Percentiles rank a stretch among this genome's conserved stretches.
These are phyloP conservation scores for Pseudomonodictys pantanalensis DNA, from an alignment of 495 filamentous ascomycete species.

Conservation along the genomic window DNA sequence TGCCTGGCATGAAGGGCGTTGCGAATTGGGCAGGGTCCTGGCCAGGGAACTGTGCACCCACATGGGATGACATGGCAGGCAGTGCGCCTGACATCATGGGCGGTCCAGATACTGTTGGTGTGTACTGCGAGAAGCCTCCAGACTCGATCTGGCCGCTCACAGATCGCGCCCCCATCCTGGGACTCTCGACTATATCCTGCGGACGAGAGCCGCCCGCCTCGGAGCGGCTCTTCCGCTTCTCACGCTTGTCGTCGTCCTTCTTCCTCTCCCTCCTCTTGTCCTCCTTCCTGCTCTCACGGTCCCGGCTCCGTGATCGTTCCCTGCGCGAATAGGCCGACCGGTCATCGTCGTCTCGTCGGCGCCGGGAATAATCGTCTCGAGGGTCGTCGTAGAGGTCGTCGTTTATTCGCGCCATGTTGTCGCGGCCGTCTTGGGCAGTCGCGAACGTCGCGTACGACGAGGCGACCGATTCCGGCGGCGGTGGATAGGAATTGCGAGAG, in stretches of 20 bases:
- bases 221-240: slow-evolving; percentile 15
- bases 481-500: slow-evolving; percentile 44
- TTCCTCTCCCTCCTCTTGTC: slow-evolving; percentile 17
- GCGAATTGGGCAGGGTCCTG: slow-evolving; percentile 50
- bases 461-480: slow-evolving; percentile 49
- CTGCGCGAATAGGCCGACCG: slow-evolving; percentile 11
- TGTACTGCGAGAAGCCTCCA: slow-evolving; percentile 48
- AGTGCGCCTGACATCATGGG: slow-evolving; percentile 31
- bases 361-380: slow-evolving; percentile 9
- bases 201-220: slow-evolving; percentile 15
- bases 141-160: slow-evolving; percentile 41
- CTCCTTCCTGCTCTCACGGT: slow-evolving; percentile 27
- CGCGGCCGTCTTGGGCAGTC: slow-evolving; percentile 47
- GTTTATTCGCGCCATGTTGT: not conserved
- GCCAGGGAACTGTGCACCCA: slow-evolving; percentile 58
- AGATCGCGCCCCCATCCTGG: slow-evolving; percentile 37
- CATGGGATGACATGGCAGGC: slow-evolving; percentile 49
- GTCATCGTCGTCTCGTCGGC: slow-evolving; percentile 25
- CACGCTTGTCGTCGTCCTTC: slow-evolving; percentile 13
- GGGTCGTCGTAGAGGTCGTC: slow-evolving; percentile 25
- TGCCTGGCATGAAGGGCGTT: slow-evolving; percentile 48
- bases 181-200: slow-evolving; percentile 14
- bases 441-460: slow-evolving; percentile 58
- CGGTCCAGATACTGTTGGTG: slow-evolving; percentile 44
- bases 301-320: slow-evolving; percentile 30